phyloP scores from a whole-genome alignment of 345 rosid genomes.

The Limnanthes douglasii region DNA sequence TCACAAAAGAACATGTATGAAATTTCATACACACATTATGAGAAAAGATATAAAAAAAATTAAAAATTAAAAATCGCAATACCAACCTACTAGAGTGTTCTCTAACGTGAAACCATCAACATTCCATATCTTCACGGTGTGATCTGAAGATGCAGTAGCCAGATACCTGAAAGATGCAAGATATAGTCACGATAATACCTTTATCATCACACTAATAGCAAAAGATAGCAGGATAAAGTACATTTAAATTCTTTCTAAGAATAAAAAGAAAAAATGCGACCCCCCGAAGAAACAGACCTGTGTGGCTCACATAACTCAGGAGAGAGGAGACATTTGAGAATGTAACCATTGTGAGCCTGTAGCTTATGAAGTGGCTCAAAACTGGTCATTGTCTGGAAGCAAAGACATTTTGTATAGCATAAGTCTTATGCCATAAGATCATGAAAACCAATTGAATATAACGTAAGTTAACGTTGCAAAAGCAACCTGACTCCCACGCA shows the following conservation, averaged over 20 bases:
- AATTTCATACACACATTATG: too few relatives aligned
- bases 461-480: too few relatives aligned
- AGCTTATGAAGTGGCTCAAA: conserved; percentile 95
- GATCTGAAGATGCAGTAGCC: conserved; percentile 93
- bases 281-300: conserved; percentile 26
- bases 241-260: neutral
- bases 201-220: neutral
- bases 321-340: conserved; percentile 88
- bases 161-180: conserved; percentile 42
- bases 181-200: neutral
- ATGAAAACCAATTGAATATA: neutral
- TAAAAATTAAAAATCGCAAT: neutral
- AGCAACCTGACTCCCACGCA: conserved; percentile 61
- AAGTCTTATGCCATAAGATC: neutral
- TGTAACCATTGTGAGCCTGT: conserved; percentile 75
- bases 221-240: neutral
- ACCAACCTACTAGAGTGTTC: conserved; percentile 73
- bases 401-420: neutral
- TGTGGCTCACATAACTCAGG: conserved; percentile 74
- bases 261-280: neutral
- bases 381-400: conserved; percentile 72
- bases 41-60: neutral
- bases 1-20: conserved; percentile 1
- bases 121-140: conserved; percentile 94
- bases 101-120: conserved; percentile 90